A percentile compares a stretch with the other conserved stretches of the same genome.
phyloP scores from a whole-genome alignment of 2,329 filamentous ascomycete genomes.

The Passalora sequoiae region DNA sequence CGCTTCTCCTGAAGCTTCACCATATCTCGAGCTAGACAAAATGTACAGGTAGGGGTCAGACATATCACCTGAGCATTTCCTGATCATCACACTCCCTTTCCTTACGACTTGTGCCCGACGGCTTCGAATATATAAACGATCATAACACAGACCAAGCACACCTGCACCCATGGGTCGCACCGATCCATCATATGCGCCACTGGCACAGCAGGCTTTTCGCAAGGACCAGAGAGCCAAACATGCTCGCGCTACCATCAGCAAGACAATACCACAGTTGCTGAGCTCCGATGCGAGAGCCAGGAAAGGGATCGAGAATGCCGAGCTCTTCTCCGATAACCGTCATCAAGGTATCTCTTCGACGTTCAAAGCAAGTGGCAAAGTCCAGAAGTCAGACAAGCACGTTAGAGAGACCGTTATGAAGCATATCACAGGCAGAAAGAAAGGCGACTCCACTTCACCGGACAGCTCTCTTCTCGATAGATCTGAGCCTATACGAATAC shows the following conservation, averaged over 20 bases:
- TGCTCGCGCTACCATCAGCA: slow-evolving; percentile 46
- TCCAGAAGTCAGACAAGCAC: neutral
- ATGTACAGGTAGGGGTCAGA: too few species aligned
- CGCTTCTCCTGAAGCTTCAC: too few species aligned
- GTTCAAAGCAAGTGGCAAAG: neutral
- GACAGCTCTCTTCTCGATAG: slow-evolving; percentile 3
- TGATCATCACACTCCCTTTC: too few species aligned
- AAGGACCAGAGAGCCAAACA: slow-evolving; percentile 33
- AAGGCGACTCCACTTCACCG: too few species aligned
- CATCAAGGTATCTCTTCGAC: neutral
- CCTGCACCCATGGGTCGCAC: slow-evolving; percentile 6
- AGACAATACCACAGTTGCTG: slow-evolving; percentile 51
- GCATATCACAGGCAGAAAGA: too few species aligned
- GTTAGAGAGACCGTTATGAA: neutral
- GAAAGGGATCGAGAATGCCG: slow-evolving; percentile 47
- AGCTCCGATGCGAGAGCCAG: slow-evolving; percentile 49
- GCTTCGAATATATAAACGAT: too few species aligned
- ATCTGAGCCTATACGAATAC: slow-evolving; percentile 32
- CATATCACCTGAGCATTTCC: too few species aligned
- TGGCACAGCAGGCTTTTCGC: slow-evolving; percentile 3
- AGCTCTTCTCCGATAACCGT: slow-evolving; percentile 38
- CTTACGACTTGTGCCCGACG: too few species aligned
- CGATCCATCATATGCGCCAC: slow-evolving; percentile 4
- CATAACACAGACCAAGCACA: too few species aligned
- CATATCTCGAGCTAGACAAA: too few species aligned